Conservation (phyloP, 139 green algal species). For the Closterium sp. region DNA sequence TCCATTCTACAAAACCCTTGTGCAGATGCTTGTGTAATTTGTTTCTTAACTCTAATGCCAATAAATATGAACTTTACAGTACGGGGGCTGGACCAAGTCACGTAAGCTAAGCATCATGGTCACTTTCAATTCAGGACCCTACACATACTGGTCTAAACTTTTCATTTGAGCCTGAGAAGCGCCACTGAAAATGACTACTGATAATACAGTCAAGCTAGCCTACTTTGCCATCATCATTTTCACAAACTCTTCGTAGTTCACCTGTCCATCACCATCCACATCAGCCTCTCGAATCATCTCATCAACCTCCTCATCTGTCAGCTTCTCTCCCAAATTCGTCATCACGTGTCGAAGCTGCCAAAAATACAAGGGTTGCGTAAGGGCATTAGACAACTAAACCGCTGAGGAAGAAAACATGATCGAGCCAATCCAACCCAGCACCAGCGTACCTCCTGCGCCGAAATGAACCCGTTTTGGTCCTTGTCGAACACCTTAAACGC, state of each 20-base stretch:
- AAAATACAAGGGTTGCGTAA: too few relatives aligned
- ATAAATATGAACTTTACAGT: too few relatives aligned
- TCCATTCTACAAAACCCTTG: too few relatives aligned
- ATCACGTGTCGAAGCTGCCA: slow-evolving; percentile 92
- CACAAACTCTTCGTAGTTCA: slow-evolving; percentile 71
- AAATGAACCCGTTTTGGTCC: slow-evolving; percentile 99
- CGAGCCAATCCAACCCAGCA: neutral
- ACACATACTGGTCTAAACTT: neutral
- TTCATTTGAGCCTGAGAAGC: neutral
- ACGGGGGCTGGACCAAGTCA: too few relatives aligned
- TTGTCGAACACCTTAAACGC: slow-evolving; percentile 99
- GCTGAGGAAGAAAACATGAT: neutral
- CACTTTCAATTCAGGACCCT: neutral
- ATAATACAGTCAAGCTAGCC: too few relatives aligned
- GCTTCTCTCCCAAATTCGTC: slow-evolving; percentile 96
- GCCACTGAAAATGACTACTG: neutral
- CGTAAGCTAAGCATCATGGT: neutral
- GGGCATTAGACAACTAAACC: too few relatives aligned
- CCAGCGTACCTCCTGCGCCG: slow-evolving; percentile 74
- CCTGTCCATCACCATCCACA: slow-evolving; percentile 67
- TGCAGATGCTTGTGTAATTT: too few relatives aligned
- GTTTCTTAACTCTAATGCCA: too few relatives aligned
- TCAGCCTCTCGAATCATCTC: slow-evolving; percentile 75
- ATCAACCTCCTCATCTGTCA: slow-evolving; percentile 86
- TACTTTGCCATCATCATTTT: slow-evolving; percentile 74